These are phyloP conservation scores for Tetrahymena elliotti DNA, from an alignment of 73 alveolate genomes.

Conservation along the genomic window DNA sequence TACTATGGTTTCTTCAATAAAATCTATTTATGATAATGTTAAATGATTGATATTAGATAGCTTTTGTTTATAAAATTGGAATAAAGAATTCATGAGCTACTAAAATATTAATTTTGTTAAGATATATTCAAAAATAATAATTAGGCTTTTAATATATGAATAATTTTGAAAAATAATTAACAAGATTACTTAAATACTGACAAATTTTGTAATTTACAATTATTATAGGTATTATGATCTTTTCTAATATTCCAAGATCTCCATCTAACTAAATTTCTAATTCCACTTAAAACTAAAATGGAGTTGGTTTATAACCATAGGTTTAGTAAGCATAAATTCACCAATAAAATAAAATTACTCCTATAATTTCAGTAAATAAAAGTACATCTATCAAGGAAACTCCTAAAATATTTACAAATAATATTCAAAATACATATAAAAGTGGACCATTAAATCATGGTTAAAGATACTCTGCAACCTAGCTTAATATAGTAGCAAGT, in stretches of 20 bases:
- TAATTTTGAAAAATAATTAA: neutral
- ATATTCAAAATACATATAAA: neutral
- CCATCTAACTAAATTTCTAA: neutral
- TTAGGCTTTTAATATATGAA: neutral
- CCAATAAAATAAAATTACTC: neutral
- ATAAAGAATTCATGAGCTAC: no score
- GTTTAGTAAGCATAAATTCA: neutral
- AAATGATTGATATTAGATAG: no score
- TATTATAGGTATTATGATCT: neutral
- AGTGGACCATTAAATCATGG: neutral
- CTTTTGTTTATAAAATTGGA: no score
- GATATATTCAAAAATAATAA: no score
- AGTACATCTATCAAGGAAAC: neutral
- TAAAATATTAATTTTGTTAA: no score
- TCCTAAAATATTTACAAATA: neutral
- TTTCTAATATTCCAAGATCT: neutral
- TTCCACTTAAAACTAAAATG: neutral
- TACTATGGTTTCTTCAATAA: no score
- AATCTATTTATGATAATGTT: no score
- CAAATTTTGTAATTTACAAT: neutral
- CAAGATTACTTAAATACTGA: neutral
- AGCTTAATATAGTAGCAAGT: neutral
- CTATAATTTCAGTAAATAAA: neutral
- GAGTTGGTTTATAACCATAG: neutral
- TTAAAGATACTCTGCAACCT: neutral